Conservation (phyloP, 2,329 filamentous ascomycete genomes). For the Fusarium hainanense region DNA sequence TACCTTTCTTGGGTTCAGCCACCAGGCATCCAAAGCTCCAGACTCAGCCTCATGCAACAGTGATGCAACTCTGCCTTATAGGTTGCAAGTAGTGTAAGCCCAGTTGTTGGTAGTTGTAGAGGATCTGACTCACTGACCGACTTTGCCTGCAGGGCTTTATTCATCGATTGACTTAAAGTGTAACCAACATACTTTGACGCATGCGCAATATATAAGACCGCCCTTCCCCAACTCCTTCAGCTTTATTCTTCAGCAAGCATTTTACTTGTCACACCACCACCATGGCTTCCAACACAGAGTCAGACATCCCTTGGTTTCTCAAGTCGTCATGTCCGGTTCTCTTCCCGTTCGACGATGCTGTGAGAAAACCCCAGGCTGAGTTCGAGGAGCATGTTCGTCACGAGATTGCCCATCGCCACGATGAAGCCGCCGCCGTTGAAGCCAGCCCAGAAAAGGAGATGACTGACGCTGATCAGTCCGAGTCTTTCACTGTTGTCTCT, state of each 20-base stretch:
- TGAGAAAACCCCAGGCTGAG: conserved; percentile 48
- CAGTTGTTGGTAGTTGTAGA: neutral
- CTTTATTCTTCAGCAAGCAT: neutral
- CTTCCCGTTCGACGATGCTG: conserved; percentile 52
- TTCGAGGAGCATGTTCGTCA: conserved; percentile 50
- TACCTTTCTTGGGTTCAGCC: conserved; percentile 17
- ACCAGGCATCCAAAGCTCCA: conserved; percentile 29
- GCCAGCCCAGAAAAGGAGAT: conserved; percentile 13
- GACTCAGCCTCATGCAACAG: conserved; percentile 28
- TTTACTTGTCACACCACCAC: neutral
- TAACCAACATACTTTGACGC: neutral
- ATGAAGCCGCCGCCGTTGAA: conserved; percentile 3
- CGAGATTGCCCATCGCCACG: conserved; percentile 40
- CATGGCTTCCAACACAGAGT: conserved; percentile 39
- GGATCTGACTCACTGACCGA: conserved; percentile 36
- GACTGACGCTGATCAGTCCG: conserved; percentile 33
- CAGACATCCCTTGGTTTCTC: conserved; percentile 53
- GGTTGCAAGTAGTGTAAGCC: neutral
- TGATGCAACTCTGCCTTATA: neutral
- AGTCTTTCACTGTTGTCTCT: conserved; percentile 46
- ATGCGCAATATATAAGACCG: conserved; percentile 19
- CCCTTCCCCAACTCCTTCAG: neutral
- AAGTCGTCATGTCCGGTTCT: conserved; percentile 53
- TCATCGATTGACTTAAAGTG: neutral
- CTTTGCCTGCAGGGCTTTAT: neutral